These are phyloP conservation scores for Taphrina flavorubra DNA, from an alignment of 1,139 yeast genomes.

Conservation along the genomic window DNA sequence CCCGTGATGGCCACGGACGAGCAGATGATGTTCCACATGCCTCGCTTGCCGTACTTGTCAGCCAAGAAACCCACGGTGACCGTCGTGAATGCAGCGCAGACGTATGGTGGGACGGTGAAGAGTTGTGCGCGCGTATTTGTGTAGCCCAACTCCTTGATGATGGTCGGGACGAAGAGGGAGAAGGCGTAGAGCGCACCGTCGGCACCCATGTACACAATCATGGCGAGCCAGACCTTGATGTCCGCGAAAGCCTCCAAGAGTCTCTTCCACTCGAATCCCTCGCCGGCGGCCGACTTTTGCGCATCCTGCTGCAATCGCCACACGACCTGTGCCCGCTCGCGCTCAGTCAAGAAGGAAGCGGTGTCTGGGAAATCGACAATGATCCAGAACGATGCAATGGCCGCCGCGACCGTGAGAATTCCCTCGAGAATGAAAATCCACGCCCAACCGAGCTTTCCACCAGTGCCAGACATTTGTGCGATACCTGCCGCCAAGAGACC, in stretches of 20 bases:
- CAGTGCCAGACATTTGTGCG: slow-evolving; percentile 74
- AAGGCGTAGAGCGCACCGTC: slow-evolving; percentile 48
- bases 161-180: slow-evolving; percentile 46
- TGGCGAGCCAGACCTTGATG: slow-evolving; percentile 32
- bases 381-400: slow-evolving; percentile 69
- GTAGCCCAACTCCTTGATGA: slow-evolving; percentile 46
- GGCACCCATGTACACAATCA: slow-evolving; percentile 49
- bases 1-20: slow-evolving; percentile 34
- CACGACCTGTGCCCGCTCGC: slow-evolving; percentile 33
- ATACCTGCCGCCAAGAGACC: slow-evolving; percentile 88
- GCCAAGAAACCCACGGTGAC: slow-evolving; percentile 27
- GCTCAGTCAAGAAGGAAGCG: slow-evolving; percentile 31
- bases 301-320: slow-evolving; percentile 31
- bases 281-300: slow-evolving; percentile 39
- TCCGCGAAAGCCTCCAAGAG: slow-evolving; percentile 29
- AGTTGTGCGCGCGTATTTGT: slow-evolving; percentile 46
- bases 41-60: slow-evolving; percentile 24
- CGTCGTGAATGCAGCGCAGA: slow-evolving; percentile 43
- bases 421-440: slow-evolving; percentile 87
- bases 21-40: slow-evolving; percentile 25
- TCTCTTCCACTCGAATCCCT: slow-evolving; percentile 23
- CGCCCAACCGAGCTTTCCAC: slow-evolving; percentile 82
- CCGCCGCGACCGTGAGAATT: slow-evolving; percentile 66
- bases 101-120: slow-evolving; percentile 47
- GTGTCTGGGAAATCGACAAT: slow-evolving; percentile 58